Evolutionary conservation across 164 flowering plant genomes (phyloP), one percentile per base, ranked within the genome.

Genomic region (Amborella trichopoda): DNA sequence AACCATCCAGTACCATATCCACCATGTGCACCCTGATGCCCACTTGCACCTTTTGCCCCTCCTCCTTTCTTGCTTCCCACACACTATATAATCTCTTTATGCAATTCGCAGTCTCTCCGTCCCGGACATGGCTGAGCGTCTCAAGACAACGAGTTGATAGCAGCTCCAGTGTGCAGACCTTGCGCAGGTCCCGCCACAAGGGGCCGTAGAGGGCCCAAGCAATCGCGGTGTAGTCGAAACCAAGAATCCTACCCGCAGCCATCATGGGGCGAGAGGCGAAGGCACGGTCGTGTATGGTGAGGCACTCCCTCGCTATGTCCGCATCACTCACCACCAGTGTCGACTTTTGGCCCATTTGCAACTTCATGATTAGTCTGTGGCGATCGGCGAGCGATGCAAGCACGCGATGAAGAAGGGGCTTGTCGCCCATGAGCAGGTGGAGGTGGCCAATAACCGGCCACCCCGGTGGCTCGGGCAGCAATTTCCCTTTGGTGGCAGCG

Each of bases 191-290:
- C 12, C 62, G 46, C 67, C 62, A 57, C 23, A 43, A 59, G 6
- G 51, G 23, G 9, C 62, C 59, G 11, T 57, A 63, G 14, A 52
- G 30, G 2, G 62, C 34, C 28, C 23, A 57, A 4, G 6, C 38
- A 3, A 58, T 0, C 6, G 41, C 21, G 21, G 55, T 27, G 28
- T 48, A 56, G 22, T 62, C 44, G 51, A 26, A 48, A 38, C 54
- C 45, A 21, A 65, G 46, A 30, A 52, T 48, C 22, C 39, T 52
- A 3, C 54, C 26, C 4, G 59, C 42, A 28, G 62, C 39, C 4
- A 60, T 26, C 5, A 49, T 63, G 26, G 70, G 68, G 5, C 74
- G 65, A 47, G 59, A 53, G 4, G 74, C 68, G 24, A 69, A 65
- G 25, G 36, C 21, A 22, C 49, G 24, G 34, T 69, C 74, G 40